Percentiles rank a stretch among this genome's conserved stretches.
These are phyloP conservation scores for Penicillium sp. DNA, from an alignment of 2,329 filamentous ascomycete genomes.

Conservation along the genomic window DNA sequence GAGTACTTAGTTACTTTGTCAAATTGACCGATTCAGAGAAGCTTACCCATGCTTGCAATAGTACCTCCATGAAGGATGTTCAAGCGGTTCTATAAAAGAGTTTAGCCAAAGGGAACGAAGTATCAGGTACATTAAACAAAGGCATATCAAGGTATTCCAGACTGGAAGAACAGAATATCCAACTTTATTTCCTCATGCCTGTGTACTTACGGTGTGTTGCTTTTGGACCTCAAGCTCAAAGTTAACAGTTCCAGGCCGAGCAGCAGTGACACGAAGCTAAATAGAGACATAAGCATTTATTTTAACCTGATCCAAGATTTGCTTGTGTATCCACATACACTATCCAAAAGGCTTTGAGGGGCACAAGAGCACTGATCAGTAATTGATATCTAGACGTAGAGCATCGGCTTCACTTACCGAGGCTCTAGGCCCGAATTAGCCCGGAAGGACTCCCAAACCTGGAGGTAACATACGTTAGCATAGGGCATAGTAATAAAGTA, in stretches of 20 bases:
- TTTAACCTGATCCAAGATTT: neutral
- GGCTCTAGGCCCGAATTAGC: conserved; percentile 84
- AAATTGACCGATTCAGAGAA: neutral
- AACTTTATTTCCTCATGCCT: neutral
- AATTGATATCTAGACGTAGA: neutral
- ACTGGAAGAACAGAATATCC: neutral
- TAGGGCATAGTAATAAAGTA: neutral
- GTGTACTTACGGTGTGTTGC: conserved; percentile 59
- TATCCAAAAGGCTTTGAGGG: conserved; percentile 20
- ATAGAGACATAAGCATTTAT: conserved; percentile 3
- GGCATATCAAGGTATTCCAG: neutral
- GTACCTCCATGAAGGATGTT: conserved; percentile 68
- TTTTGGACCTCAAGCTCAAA: conserved; percentile 67
- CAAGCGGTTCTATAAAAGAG: conserved; percentile 56
- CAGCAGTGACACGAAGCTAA: conserved; percentile 62
- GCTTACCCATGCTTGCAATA: conserved; percentile 60
- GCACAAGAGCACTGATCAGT: conserved; percentile 1
- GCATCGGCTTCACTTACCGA: conserved; percentile 57
- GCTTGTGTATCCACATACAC: neutral
- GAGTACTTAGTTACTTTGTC: neutral
- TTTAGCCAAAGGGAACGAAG: neutral
- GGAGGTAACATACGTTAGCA: conserved; percentile 10
- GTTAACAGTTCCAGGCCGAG: conserved; percentile 61
- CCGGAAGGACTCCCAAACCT: conserved; percentile 87
- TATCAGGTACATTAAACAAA: neutral